Percentiles rank a stretch among this genome's conserved stretches.
Conservation (phyloP, 31 red algal species). For the Endocladia muricata region DNA sequence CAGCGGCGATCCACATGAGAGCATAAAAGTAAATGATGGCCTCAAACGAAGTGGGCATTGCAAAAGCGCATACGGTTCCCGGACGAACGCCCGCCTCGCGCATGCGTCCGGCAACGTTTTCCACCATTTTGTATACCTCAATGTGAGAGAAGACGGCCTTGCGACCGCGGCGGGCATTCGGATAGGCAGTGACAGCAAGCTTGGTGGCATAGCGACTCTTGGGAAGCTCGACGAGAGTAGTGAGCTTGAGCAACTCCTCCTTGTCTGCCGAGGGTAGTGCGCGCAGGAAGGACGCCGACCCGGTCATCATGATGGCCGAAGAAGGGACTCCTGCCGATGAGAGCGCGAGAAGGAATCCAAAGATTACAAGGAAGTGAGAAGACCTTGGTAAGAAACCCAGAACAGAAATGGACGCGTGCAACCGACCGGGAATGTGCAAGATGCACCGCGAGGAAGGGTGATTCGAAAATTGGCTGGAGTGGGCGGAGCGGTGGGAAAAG, state of each 20-base stretch:
- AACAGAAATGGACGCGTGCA: too few species aligned
- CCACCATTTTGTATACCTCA: slow-evolving; percentile 85
- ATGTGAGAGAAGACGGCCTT: slow-evolving; percentile 77
- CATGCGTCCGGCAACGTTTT: slow-evolving; percentile 63
- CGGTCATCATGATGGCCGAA: slow-evolving; percentile 1
- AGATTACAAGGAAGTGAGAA: too few species aligned
- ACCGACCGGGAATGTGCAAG: too few species aligned
- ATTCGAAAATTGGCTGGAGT: too few species aligned
- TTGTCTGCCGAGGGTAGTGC: slow-evolving; percentile 39
- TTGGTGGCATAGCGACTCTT: slow-evolving; percentile 72
- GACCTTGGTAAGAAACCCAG: too few species aligned
- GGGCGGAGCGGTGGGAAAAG: too few species aligned
- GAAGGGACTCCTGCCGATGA: too few species aligned
- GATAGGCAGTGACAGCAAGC: slow-evolving; percentile 71
- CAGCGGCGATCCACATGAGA: slow-evolving; percentile 76
- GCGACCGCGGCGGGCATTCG: slow-evolving; percentile 52
- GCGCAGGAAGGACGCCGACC: slow-evolving; percentile 53
- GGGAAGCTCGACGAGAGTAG: slow-evolving; percentile 64
- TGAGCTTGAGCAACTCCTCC: slow-evolving; percentile 62
- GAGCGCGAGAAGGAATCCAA: too few species aligned
- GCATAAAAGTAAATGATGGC: slow-evolving; percentile 72
- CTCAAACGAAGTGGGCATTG: slow-evolving; percentile 54
- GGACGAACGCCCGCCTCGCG: slow-evolving; percentile 75
- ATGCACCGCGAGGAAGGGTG: too few species aligned
- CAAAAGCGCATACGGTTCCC: slow-evolving; percentile 67